Evolutionary conservation across 345 rosid species (phyloP).

Genomic region (Euphorbia pulcherrima): DNA sequence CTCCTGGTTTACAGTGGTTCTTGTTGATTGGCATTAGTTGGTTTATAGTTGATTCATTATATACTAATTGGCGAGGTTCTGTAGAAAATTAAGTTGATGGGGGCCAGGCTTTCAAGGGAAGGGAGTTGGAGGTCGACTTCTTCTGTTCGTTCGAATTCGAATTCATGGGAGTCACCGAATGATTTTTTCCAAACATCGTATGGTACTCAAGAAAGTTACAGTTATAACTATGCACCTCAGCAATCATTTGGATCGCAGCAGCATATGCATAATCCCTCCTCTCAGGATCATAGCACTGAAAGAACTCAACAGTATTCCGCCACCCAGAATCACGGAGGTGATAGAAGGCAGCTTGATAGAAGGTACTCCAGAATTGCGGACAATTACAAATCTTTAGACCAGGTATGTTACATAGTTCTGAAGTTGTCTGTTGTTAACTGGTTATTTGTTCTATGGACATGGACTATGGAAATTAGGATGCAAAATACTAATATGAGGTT

Average conservation of each 20-base stretch:
- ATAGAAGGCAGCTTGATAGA: slow-evolving; percentile 56
- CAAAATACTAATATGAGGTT: neutral
- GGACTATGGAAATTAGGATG: neutral
- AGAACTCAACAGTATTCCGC: slow-evolving; percentile 21
- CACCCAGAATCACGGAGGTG: slow-evolving; percentile 25
- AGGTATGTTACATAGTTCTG: slow-evolving; percentile 40
- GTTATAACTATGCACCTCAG: slow-evolving; percentile 25
- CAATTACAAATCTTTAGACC: slow-evolving; percentile 66
- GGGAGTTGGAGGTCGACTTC: slow-evolving; percentile 43
- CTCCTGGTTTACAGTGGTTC: neutral
- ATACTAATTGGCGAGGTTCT: slow-evolving; percentile 7
- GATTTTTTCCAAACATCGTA: slow-evolving; percentile 36
- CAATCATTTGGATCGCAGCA: slow-evolving; percentile 36
- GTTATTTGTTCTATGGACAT: no score
- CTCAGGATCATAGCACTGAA: neutral
- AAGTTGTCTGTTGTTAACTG: neutral
- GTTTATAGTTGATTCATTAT: no score
- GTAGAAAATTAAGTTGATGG: slow-evolving; percentile 49
- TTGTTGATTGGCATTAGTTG: neutral
- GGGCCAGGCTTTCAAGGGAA: slow-evolving; percentile 57
- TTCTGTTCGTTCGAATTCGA: slow-evolving; percentile 34
- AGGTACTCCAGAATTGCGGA: slow-evolving; percentile 75
- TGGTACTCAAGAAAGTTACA: slow-evolving; percentile 41
- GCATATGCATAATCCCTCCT: slow-evolving; percentile 31
- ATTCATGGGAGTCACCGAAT: slow-evolving; percentile 46